These are phyloP conservation scores for Leavenworthia alabamica DNA, from an alignment of 345 rosid genomes.

Conservation along the genomic window DNA sequence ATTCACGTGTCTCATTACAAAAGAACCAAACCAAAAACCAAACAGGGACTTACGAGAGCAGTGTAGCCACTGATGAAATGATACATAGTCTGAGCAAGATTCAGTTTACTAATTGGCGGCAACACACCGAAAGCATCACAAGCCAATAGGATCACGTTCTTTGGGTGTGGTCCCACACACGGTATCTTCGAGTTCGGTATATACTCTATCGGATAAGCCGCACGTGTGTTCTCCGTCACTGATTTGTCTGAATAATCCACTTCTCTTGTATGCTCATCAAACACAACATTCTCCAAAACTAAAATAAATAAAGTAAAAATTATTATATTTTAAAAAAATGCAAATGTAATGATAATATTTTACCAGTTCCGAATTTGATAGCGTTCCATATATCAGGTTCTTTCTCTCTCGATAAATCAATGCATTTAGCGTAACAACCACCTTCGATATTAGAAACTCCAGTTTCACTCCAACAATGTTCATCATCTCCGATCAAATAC, in stretches of 20 bases:
- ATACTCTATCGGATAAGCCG: conserved; percentile 85
- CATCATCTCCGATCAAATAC: conserved; percentile 88
- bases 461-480: conserved; percentile 83
- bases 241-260: conserved; percentile 83
- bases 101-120: conserved; percentile 92
- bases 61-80: conserved; percentile 99
- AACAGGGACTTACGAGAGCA: conserved; percentile 56
- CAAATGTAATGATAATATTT: too few relatives aligned
- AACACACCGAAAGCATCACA: conserved; percentile 97
- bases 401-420: too few relatives aligned
- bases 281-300: too few relatives aligned
- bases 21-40: background rate
- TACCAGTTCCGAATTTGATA: conserved; percentile 78
- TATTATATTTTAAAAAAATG: too few relatives aligned
- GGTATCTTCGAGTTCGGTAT: conserved; percentile 92
- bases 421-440: conserved; percentile 97
- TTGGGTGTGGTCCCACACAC: conserved; percentile 87
- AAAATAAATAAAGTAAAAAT: too few relatives aligned
- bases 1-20: background rate
- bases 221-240: conserved; percentile 95
- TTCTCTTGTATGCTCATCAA: conserved; percentile 80
- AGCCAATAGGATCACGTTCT: conserved; percentile 87
- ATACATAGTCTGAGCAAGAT: conserved; percentile 90
- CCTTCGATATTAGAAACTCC: conserved; percentile 98
- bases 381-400: conserved; percentile 97